A percentile compares a stretch with the other conserved stretches of the same genome.
Conservation (phyloP, 2,329 filamentous ascomycete genomes). For the Sclerotinia subarctica region DNA sequence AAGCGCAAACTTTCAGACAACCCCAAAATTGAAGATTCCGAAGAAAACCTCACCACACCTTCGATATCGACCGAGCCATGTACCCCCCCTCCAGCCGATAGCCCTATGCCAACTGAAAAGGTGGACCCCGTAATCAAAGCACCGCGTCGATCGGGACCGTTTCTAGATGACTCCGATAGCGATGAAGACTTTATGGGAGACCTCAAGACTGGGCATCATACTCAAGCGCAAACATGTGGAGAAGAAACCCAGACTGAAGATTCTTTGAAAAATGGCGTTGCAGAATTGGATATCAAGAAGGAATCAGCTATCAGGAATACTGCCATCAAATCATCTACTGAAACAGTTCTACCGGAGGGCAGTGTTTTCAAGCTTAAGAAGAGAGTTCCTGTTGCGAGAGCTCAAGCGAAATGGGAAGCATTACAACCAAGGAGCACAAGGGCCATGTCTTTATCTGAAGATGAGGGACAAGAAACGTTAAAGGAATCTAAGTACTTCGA, state of each 20-base stretch:
- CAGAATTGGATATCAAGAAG: slow-evolving; percentile 12
- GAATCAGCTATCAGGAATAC: slow-evolving; percentile 26
- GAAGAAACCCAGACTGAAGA: slow-evolving; percentile 11
- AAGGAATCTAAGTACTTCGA: slow-evolving; percentile 14
- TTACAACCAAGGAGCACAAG: slow-evolving; percentile 28
- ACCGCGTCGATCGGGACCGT: slow-evolving; percentile 52
- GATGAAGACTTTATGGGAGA: slow-evolving; percentile 42
- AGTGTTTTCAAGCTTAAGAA: slow-evolving; percentile 22
- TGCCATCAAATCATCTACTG: slow-evolving; percentile 23
- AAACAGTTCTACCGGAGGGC: slow-evolving; percentile 14
- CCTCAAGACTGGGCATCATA: not conserved
- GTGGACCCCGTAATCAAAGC: slow-evolving; percentile 23
- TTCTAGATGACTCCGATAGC: slow-evolving; percentile 67
- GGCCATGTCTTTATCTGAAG: not conserved
- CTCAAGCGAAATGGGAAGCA: slow-evolving; percentile 36
- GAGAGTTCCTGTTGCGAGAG: slow-evolving; percentile 30
- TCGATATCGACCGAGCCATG: slow-evolving; percentile 10
- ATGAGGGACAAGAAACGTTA: not conserved
- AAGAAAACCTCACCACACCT: slow-evolving; percentile 9
- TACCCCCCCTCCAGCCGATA: not conserved
- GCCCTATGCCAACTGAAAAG: not conserved
- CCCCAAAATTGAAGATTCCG: not conserved
- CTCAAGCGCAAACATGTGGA: not conserved
- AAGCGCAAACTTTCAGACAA: slow-evolving; percentile 42
- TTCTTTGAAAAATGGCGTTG: slow-evolving; percentile 22